These are phyloP conservation scores for Populus nigra DNA, from an alignment of 345 rosid genomes.

Conservation along the genomic window DNA sequence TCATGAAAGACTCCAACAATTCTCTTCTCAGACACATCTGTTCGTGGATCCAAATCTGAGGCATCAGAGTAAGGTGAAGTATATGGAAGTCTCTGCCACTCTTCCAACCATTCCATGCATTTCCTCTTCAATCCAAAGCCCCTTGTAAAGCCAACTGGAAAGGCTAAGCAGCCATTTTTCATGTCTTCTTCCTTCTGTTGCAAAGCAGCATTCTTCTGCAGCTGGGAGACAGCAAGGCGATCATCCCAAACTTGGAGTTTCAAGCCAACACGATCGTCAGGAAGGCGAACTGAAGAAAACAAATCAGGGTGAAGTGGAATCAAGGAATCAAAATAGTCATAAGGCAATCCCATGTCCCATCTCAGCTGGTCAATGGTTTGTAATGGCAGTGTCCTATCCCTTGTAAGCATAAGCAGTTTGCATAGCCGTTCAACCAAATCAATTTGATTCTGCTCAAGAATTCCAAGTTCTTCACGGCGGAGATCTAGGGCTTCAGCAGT, in stretches of 20 bases:
- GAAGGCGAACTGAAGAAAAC: constrained; percentile 49
- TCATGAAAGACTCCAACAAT: constrained; percentile 82
- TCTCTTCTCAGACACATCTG: constrained; percentile 82
- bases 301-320: constrained; percentile 40
- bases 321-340: constrained; percentile 43
- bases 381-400: constrained; percentile 53
- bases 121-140: constrained; percentile 82
- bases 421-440: constrained; percentile 52
- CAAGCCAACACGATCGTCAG: constrained; percentile 57
- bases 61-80: constrained; percentile 64
- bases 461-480: constrained; percentile 35
- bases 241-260: constrained; percentile 56
- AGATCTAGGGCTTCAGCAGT: constrained; percentile 49
- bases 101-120: constrained; percentile 72
- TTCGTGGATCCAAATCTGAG: constrained; percentile 81
- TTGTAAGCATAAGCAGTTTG: constrained; percentile 75
- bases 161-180: constrained; percentile 37
- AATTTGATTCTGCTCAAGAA: constrained; percentile 23
- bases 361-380: constrained; percentile 74
- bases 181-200: constrained; percentile 30
- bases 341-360: constrained; percentile 88
- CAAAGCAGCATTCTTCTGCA: constrained; percentile 39
- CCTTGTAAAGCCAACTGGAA: constrained; percentile 70
- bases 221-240: constrained; percentile 52
- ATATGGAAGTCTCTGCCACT: constrained; percentile 80